Base-by-base conservation (phyloP, 768 basidiomycete species). In the Phlebiopsis flavidoalba region DNA sequence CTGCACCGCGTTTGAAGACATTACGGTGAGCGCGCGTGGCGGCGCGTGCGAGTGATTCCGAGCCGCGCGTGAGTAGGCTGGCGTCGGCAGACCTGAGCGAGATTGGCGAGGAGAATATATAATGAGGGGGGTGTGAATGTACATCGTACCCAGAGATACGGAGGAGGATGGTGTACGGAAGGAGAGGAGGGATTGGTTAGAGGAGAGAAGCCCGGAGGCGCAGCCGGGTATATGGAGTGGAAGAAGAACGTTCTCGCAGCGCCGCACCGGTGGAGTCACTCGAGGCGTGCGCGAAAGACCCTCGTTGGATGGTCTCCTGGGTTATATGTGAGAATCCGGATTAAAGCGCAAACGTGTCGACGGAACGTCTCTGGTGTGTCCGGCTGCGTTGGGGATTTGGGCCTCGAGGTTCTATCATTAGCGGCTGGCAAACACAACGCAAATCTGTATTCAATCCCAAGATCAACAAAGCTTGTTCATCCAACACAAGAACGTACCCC, bases 1-100 rank as follows among this genome's bases (percentile, higher is more conserved):
- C 79, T 53, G 80, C 79, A 43, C 86, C 89, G 59, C 81, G 83
- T 58, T 76, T 79, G 49, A 80, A 69, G 37, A 87, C 86, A 60
- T 77, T 74, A 33, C 74, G 76, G 68, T 87, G 88, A 43, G 80
- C 77, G 36, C 73, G 77, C 51, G 76, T 73, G 17, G 83, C 65
- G 55, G 77, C 75, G 66, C 80, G 73, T 64, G 73, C 72, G 66
- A 79, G 62, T 54, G 80, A 69, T 22, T 71, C 71, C 51, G 69
- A 58, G 68, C 72, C 58, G 63, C 65, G 60, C 57, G 62, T 46
- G 60, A 64, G 6, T 66, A 63, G 55, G 60, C 57, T 59, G 63
- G 70, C 64, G 63, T 69, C 66, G 71, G 70, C n/a, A n/a, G n/a
- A n/a, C 10, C 40, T 12, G 60, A 65, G 63, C 61, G 43, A 67